Percentiles rank a stretch among this genome's conserved stretches.
Evolutionary conservation across 2,329 filamentous ascomycete genomes (phyloP).

Genomic region (Aspergillus tubingensis): DNA sequence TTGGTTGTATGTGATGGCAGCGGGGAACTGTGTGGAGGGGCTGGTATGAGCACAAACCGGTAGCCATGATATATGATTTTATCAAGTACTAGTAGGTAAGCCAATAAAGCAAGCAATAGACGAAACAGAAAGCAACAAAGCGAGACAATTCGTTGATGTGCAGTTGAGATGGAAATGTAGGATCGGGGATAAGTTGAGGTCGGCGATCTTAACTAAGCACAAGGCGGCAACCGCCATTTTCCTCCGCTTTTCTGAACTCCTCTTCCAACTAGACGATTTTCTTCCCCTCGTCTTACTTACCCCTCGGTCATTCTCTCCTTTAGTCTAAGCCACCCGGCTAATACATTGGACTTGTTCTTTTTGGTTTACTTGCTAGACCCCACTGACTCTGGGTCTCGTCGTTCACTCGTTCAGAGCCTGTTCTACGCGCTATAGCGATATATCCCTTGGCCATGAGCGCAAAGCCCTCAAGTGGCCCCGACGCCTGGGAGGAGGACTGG

Average conservation of each 20-base stretch:
- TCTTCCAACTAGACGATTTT: not conserved
- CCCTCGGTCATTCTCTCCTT: slow-evolving; percentile 9
- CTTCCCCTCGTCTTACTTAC: slow-evolving; percentile 3
- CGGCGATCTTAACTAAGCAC: slow-evolving; percentile 17
- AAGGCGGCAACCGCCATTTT: slow-evolving; percentile 8
- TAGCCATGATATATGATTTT: slow-evolving; percentile 20
- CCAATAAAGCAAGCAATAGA: no score
- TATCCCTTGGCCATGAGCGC: slow-evolving; percentile 34
- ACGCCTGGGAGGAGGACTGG: slow-evolving; percentile 95
- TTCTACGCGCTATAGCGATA: not conserved
- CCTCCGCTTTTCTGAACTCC: not conserved
- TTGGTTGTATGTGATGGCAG: not conserved
- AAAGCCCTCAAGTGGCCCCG: slow-evolving; percentile 57
- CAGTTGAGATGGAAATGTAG: not conserved
- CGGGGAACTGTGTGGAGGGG: slow-evolving; percentile 7
- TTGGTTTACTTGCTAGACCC: slow-evolving; percentile 1
- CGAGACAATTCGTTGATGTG: not conserved
- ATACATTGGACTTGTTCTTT: not conserved
- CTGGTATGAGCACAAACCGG: slow-evolving; percentile 19
- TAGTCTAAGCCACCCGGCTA: not conserved
- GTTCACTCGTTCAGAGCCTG: not conserved
- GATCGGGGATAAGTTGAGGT: slow-evolving; percentile 3
- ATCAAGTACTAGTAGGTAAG: no score
- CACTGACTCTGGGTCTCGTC: not conserved
- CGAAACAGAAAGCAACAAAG: no score